Base-by-base conservation (phyloP, 805 yeast species). In the Saturnispora halmiae region DNA sequence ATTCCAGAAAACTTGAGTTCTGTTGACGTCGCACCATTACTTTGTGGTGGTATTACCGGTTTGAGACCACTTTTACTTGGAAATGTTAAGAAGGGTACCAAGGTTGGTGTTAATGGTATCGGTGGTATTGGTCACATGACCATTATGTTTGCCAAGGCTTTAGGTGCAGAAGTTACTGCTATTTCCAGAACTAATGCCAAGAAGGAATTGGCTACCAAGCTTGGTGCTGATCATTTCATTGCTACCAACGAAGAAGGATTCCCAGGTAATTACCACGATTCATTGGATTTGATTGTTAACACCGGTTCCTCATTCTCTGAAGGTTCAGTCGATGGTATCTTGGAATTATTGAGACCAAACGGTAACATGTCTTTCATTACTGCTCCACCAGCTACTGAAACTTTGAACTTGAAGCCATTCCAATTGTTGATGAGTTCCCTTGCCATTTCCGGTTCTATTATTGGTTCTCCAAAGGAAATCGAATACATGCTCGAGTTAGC, bases 161-260 rank as follows among this genome's bases (percentile, higher is more conserved):
- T 76, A 53, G 81, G 80, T 40, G 77, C 79, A 24, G 69, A 73
- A 46, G 80, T 75, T 22, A 64, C 68, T 37, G 79, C 77, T 3
- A 65, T 75, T 51, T 74, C 80, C 14, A 64, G 81, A 59, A 57
- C 67, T 15, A 52, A 58, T 13, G 50, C 68, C 32, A 75, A 75
- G 60, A 69, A 63, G 51, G 70, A 63, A 34, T 69, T 72, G 43
- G 72, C 79, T 14, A 8, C 56, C 19, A 52, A 64, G 42, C 60
- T 75, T 55, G 80, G 81, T 42, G 79, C 78, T 22, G 69, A 69
- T 44, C 64, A 61, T 11, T 73, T 64, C 51, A 52, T 76, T 49
- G 78, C 83, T 27, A 76, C 82, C 6, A 60, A 58, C 28, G 78
- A 71, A 48, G 44, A 58, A 51, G 56, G 65, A 38, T 74, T 77